Conservation (phyloP, 805 yeast species). For the Candida piceae region DNA sequence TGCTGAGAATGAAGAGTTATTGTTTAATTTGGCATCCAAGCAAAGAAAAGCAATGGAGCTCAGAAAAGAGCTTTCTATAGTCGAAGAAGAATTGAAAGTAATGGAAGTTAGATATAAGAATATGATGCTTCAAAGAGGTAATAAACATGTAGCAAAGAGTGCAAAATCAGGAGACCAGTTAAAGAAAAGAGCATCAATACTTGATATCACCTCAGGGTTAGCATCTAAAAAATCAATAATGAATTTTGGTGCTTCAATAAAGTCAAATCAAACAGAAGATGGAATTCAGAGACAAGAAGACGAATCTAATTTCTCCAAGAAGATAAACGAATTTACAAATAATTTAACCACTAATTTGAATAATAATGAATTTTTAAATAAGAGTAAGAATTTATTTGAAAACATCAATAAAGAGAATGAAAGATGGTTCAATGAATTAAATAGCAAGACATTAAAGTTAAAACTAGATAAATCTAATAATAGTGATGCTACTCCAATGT, state of each 20-base stretch:
- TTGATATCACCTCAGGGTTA: background rate
- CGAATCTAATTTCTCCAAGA: conserved; percentile 10
- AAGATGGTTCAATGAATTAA: conserved; percentile 18
- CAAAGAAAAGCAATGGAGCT: conserved; percentile 49
- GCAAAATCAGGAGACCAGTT: background rate
- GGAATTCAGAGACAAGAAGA: conserved; percentile 2
- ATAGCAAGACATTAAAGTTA: conserved; percentile 10
- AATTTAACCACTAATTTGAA: conserved; percentile 21
- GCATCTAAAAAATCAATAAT: conserved; percentile 7
- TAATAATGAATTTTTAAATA: conserved; percentile 20
- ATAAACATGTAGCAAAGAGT: background rate
- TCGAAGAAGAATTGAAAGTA: conserved; percentile 34
- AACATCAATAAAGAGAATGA: conserved; percentile 22
- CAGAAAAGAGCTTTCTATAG: conserved; percentile 37
- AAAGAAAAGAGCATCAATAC: conserved; percentile 1
- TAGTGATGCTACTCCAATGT: conserved; percentile 1
- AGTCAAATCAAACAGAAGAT: background rate
- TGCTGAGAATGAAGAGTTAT: conserved; percentile 15
- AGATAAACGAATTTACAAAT: conserved; percentile 20
- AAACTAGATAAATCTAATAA: conserved; percentile 4
- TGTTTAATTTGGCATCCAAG: conserved; percentile 43
- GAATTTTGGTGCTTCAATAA: conserved; percentile 6
- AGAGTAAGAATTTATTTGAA: conserved; percentile 24
- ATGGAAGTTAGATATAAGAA: conserved; percentile 31
- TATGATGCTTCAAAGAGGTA: conserved; percentile 2